phyloP scores from a whole-genome alignment of 2,329 filamentous ascomycete genomes.

The Botrytis elliptica region DNA sequence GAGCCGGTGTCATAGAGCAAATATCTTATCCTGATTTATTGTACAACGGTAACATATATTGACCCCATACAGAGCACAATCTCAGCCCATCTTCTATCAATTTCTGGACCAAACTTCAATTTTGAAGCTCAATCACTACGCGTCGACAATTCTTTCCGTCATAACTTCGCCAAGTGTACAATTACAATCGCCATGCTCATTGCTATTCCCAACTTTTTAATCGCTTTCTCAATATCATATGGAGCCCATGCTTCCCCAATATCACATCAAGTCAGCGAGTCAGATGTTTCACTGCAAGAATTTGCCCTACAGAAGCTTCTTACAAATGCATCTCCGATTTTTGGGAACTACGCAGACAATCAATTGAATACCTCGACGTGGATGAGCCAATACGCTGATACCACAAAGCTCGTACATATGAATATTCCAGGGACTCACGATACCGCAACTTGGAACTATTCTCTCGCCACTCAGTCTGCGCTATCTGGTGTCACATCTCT shows the following conservation, averaged over 20 bases:
- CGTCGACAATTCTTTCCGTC: neutral
- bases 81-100: neutral
- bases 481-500: slow-evolving; percentile 44
- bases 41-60: neutral
- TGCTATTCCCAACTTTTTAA: neutral
- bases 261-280: neutral
- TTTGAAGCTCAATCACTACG: neutral
- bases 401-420: slow-evolving; percentile 46
- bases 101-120: neutral
- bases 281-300: slow-evolving; percentile 34
- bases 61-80: neutral
- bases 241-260: neutral
- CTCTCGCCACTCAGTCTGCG: slow-evolving; percentile 43
- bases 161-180: too few species aligned
- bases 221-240: neutral
- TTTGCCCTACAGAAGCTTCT: slow-evolving; percentile 46
- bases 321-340: slow-evolving; percentile 44
- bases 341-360: slow-evolving; percentile 41
- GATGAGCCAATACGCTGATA: slow-evolving; percentile 48
- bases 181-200: neutral
- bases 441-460: slow-evolving; percentile 53
- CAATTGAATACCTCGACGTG: slow-evolving; percentile 41
- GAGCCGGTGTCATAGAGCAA: neutral
- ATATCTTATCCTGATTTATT: too few species aligned
- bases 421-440: slow-evolving; percentile 54